Evolutionary conservation across 345 rosid species (phyloP), one percentile per base, ranked within the genome.

Genomic region (Citrus glauca): DNA sequence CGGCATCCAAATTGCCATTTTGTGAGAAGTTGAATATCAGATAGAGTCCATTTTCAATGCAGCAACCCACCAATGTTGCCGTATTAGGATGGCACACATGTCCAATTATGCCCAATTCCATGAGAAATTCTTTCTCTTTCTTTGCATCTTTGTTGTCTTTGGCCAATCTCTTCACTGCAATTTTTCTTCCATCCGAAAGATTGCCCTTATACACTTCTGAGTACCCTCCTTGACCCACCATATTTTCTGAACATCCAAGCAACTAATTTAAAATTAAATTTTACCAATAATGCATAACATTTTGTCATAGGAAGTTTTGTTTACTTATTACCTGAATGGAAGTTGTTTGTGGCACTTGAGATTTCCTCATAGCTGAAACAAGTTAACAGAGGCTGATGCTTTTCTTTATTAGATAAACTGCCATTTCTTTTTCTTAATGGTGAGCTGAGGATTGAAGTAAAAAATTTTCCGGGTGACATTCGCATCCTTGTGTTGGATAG

Each of bases 181-280:
- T 84, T 25, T 80, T 74, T 83, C 83, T 87, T 63, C 97, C 98
- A 78, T 92, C 91, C n/a, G 77, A 70, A 75, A 95, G 88, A 74
- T 91, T 91, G 24, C 99, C 99, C 85, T 89, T 89, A 77, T 93
- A 95, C 42, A 95, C 99, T 74, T 95, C 97, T 22, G 99, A 91
- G 84, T 90, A 92, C 27, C 98, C 99, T 19, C 99, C 97, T 85
- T 87, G 77, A 9, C 98, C 98, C 28, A 91, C 93, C 78, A 92
- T 77, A 38, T 89, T 89, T 60, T 89, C 99, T 95, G 86, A 57
- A 68, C 71, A 61, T 78, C 78, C 69, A 76, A 56, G 27, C 38
- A 69, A 57, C 9, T 28, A 20, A 56, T 17, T 37, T 7, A 20
- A 9, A 22, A 28, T 63, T 28, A 59, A 59, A 10, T 6, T 11